A percentile compares a stretch with the other conserved stretches of the same genome.
phyloP scores from a whole-genome alignment of 2,329 filamentous ascomycete species.

The Claviceps capensis region DNA sequence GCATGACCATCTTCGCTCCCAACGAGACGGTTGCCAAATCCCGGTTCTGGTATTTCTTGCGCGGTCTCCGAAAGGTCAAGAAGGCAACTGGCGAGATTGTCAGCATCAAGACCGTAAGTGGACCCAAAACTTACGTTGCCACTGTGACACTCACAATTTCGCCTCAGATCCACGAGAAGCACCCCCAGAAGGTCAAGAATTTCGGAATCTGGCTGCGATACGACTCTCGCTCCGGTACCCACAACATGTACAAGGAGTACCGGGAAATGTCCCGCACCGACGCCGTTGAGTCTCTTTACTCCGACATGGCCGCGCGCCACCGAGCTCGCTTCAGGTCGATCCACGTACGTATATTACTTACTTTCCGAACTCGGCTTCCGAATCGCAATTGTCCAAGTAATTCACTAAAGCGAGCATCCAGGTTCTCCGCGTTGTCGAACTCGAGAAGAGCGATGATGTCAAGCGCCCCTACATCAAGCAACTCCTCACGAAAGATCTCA shows the following conservation, averaged over 20 bases:
- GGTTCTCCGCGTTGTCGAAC: slow-evolving; percentile 97
- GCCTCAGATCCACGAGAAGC: slow-evolving; percentile 88
- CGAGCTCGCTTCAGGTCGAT: slow-evolving; percentile 92
- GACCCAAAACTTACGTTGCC: not conserved
- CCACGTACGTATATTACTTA: slow-evolving; percentile 62
- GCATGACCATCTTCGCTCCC: slow-evolving; percentile 99
- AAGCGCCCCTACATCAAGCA: slow-evolving; percentile 99
- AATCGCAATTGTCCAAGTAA: not conserved
- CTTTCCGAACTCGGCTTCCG: not conserved
- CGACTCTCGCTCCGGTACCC: slow-evolving; percentile 97
- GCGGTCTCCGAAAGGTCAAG: slow-evolving; percentile 99
- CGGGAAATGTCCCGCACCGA: slow-evolving; percentile 94
- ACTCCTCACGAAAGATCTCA: slow-evolving; percentile 85
- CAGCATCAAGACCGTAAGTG: slow-evolving; percentile 75
- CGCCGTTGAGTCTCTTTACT: slow-evolving; percentile 93
- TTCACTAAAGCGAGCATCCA: slow-evolving; percentile 23
- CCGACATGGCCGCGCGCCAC: slow-evolving; percentile 99
- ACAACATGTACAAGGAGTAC: slow-evolving; percentile 99
- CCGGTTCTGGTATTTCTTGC: slow-evolving; percentile 99
- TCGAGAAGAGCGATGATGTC: slow-evolving; percentile 88
- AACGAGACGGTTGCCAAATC: slow-evolving; percentile 98
- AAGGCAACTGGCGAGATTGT: slow-evolving; percentile 99
- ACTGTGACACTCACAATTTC: slow-evolving; percentile 5
- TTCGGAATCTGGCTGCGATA: slow-evolving; percentile 99
- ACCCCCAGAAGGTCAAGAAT: slow-evolving; percentile 99